Evolutionary conservation across 345 rosid genomes (phyloP).

Genomic region (Trapa bicornis): DNA sequence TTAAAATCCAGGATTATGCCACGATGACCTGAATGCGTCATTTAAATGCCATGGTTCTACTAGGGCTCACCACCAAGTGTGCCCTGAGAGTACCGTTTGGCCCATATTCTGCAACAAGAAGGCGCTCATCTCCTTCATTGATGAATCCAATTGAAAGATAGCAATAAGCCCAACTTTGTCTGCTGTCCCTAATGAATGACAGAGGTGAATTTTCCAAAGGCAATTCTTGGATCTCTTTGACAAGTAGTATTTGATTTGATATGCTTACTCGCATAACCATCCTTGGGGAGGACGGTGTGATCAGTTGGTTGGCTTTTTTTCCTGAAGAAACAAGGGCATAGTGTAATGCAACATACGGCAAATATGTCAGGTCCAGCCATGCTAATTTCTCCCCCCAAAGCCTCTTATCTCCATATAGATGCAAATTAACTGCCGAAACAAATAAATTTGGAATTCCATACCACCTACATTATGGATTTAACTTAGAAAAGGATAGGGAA

Average conservation of each 20-base stretch:
- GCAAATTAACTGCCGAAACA: constrained; percentile 18
- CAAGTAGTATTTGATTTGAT: neutral
- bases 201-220: neutral
- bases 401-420: constrained; percentile 29
- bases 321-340: constrained; percentile 51
- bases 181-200: too few relatives aligned
- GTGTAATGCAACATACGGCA: constrained; percentile 28
- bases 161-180: neutral
- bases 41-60: neutral
- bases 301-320: constrained; percentile 28
- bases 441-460: neutral
- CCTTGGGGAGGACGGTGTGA: constrained; percentile 46
- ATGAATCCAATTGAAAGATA: neutral
- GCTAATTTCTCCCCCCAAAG: constrained; percentile 31
- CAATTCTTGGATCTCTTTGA: neutral
- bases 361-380: constrained; percentile 37
- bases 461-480: too few relatives aligned
- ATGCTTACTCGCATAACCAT: constrained; percentile 51
- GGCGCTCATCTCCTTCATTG: too few relatives aligned
- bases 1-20: constrained; percentile 74
- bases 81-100: constrained; percentile 93
- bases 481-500: too few relatives aligned
- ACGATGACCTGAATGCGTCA: constrained; percentile 34
- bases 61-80: constrained; percentile 76
- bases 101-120: neutral